Conservation (phyloP, 768 basidiomycete genomes). For the Suillus weaverae region DNA sequence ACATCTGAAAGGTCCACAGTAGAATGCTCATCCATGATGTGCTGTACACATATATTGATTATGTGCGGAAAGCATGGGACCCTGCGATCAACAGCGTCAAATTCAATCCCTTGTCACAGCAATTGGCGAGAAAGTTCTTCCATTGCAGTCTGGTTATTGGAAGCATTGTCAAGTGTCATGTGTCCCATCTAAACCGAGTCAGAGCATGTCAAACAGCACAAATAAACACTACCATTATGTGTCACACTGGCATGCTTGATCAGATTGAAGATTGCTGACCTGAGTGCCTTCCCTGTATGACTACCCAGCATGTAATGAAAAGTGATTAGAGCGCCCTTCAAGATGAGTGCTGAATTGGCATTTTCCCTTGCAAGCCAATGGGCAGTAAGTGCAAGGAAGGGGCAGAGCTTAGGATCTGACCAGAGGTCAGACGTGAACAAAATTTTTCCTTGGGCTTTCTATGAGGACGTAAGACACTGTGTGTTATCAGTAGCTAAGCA, state of each 20-base stretch:
- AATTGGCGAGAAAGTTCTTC: neutral
- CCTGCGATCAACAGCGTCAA: neutral
- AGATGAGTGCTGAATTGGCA: neutral
- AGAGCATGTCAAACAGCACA: constrained; percentile 8
- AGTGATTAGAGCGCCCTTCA: constrained; percentile 13
- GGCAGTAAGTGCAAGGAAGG: constrained; percentile 35
- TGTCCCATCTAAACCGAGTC: constrained; percentile 14
- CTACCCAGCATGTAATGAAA: constrained; percentile 14
- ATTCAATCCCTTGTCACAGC: neutral
- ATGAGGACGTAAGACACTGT: neutral
- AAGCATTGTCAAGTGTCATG: neutral
- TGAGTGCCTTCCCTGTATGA: constrained; percentile 12
- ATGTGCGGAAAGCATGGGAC: neutral
- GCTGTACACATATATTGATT: neutral
- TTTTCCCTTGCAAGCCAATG: constrained; percentile 24
- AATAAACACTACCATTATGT: neutral
- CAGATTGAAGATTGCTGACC: neutral
- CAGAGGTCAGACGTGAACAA: constrained; percentile 37
- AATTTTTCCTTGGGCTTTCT: constrained; percentile 6
- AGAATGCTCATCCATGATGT: constrained; percentile 9
- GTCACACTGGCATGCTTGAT: neutral
- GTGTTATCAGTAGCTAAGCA: neutral
- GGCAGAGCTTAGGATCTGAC: constrained; percentile 24
- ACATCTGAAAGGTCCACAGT: neutral
- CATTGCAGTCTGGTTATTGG: neutral